Percentiles rank a stretch among this genome's conserved stretches.
phyloP scores from a whole-genome alignment of 176 grass and related monocot genomes.

The Eremochloa ophiuroides region DNA sequence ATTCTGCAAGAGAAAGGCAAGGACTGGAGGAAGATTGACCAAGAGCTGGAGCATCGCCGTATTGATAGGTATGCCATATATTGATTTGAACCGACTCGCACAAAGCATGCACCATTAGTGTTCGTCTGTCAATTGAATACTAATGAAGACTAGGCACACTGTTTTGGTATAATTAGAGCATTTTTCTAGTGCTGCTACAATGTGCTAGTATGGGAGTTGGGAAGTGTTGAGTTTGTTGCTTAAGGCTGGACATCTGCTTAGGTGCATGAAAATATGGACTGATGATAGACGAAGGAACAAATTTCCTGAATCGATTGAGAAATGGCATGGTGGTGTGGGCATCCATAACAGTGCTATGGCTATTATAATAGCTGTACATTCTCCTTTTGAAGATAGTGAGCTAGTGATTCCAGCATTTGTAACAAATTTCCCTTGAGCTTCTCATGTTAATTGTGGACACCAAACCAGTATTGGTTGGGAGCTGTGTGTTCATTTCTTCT shows the following conservation, averaged over 20 bases:
- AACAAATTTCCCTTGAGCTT: neutral
- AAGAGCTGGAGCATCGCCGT: constrained; percentile 52
- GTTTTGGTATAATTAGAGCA: neutral
- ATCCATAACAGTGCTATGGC: neutral
- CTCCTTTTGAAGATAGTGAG: neutral
- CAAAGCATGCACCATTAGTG: neutral
- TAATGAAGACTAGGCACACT: neutral
- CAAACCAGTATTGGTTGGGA: neutral
- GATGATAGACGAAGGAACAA: neutral
- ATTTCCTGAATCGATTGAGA: neutral
- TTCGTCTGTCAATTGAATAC: neutral
- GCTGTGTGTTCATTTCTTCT: neutral
- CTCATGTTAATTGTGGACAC: neutral
- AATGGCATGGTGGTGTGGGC: neutral
- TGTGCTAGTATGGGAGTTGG: neutral
- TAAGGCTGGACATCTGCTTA: neutral
- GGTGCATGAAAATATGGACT: neutral
- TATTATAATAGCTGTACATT: neutral
- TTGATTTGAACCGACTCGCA: neutral
- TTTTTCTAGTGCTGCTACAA: neutral
- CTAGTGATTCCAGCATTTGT: neutral
- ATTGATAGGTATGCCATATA: constrained; percentile 54
- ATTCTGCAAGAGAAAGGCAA: constrained; percentile 72
- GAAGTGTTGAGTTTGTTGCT: neutral
- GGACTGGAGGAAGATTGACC: constrained; percentile 82